Evolutionary conservation across 2,329 filamentous ascomycete genomes (phyloP).

Genomic region (Plectosphaerella cucumerina): DNA sequence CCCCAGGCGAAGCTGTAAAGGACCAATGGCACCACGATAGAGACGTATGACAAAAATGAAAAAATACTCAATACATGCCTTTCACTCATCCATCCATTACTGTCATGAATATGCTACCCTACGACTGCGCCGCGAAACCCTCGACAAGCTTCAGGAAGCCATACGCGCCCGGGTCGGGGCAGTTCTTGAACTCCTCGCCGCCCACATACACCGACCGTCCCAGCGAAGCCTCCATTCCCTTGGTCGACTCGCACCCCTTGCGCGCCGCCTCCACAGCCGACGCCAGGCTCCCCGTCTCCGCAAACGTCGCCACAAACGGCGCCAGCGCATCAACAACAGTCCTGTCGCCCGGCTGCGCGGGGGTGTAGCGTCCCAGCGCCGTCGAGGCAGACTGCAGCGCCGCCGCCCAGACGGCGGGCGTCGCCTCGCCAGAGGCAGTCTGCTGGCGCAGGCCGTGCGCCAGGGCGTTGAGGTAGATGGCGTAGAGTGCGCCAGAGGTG

Average conservation of each 20-base stretch:
- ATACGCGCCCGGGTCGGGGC: slow-evolving; percentile 68
- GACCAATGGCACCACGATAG: neutral
- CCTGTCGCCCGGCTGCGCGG: slow-evolving; percentile 66
- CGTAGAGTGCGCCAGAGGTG: slow-evolving; percentile 71
- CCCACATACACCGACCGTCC: slow-evolving; percentile 73
- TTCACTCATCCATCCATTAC: too few relatives aligned
- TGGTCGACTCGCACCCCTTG: slow-evolving; percentile 63
- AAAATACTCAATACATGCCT: too few relatives aligned
- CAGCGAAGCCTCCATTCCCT: slow-evolving; percentile 68
- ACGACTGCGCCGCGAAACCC: slow-evolving; percentile 43
- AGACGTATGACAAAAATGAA: too few relatives aligned
- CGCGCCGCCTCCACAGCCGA: slow-evolving; percentile 51
- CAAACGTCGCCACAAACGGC: slow-evolving; percentile 61
- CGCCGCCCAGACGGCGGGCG: slow-evolving; percentile 37
- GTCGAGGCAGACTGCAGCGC: slow-evolving; percentile 38
- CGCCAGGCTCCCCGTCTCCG: slow-evolving; percentile 44
- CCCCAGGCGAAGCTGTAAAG: neutral
- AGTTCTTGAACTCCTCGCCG: slow-evolving; percentile 59
- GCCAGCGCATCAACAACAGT: slow-evolving; percentile 69
- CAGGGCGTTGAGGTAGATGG: slow-evolving; percentile 71
- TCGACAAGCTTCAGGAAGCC: slow-evolving; percentile 59
- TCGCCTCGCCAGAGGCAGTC: slow-evolving; percentile 22
- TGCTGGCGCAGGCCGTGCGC: slow-evolving; percentile 46
- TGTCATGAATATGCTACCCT: neutral
- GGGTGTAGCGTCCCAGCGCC: slow-evolving; percentile 55